Evolutionary conservation across 352 stramenopile species (phyloP).

Genomic region (Phytopythium vexans): DNA sequence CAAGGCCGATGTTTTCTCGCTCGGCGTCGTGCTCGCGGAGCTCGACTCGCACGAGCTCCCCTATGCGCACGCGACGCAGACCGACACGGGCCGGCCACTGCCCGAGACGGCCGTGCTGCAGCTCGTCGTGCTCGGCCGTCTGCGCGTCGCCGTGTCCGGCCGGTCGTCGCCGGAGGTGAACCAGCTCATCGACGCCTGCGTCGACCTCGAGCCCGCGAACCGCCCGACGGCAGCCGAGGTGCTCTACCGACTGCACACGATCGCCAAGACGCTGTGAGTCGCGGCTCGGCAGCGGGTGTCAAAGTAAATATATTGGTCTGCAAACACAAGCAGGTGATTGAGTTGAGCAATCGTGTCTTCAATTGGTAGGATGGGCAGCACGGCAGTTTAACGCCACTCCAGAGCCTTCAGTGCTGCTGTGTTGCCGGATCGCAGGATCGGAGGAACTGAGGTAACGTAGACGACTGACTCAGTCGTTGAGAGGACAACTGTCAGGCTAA

Average conservation of each 20-base stretch:
- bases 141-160: conserved; percentile 37
- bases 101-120: conserved; percentile 44
- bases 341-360: too few relatives aligned
- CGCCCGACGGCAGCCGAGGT: conserved; percentile 52
- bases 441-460: too few relatives aligned
- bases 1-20: conserved; percentile 42
- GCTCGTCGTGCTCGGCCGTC: conserved; percentile 38
- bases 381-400: too few relatives aligned
- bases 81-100: conserved; percentile 13
- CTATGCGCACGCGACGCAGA: conserved; percentile 25
- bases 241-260: conserved; percentile 55
- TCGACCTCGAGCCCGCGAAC: conserved; percentile 41
- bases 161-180: conserved; percentile 27
- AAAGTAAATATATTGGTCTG: too few relatives aligned
- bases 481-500: too few relatives aligned
- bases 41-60: conserved; percentile 35
- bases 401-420: too few relatives aligned
- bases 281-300: too few relatives aligned
- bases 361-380: too few relatives aligned
- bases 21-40: conserved; percentile 41
- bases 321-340: too few relatives aligned
- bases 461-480: too few relatives aligned
- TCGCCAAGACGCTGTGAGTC: conserved; percentile 6
- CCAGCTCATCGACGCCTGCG: conserved; percentile 36
- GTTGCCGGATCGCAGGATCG: too few relatives aligned